These are phyloP conservation scores for Oxyria digyna DNA, from an alignment of 148 eudicot genomes.

Conservation along the genomic window DNA sequence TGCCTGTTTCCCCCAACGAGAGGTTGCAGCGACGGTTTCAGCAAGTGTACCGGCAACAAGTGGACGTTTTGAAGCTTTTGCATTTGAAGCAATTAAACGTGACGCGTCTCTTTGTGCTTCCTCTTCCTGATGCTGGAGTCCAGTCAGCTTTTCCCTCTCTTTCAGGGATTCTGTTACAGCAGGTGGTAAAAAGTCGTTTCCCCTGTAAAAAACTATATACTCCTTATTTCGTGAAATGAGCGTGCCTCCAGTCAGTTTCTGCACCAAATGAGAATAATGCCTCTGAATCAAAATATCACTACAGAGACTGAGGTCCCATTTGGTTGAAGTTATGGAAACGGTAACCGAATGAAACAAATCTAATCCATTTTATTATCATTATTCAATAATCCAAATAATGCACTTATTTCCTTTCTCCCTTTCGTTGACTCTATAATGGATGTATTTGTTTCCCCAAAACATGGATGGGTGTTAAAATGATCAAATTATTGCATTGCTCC, in stretches of 20 bases:
- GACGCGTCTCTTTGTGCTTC: slow-evolving; percentile 42
- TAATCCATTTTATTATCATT: too few relatives aligned
- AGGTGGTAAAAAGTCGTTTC: slow-evolving; percentile 89
- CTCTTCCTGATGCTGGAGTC: slow-evolving; percentile 58
- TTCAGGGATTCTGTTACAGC: slow-evolving; percentile 40
- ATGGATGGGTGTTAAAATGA: too few relatives aligned
- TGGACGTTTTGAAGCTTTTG: slow-evolving; percentile 26
- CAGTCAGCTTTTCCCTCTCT: slow-evolving; percentile 48
- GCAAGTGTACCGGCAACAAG: slow-evolving; percentile 91
- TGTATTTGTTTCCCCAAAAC: too few relatives aligned
- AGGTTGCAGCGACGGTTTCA: slow-evolving; percentile 83
- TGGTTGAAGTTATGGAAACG: too few relatives aligned
- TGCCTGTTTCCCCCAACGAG: slow-evolving; percentile 73
- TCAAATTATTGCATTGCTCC: too few relatives aligned
- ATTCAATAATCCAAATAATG: too few relatives aligned
- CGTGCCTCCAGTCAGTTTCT: slow-evolving; percentile 86
- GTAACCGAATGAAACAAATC: too few relatives aligned
- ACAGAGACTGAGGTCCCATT: not conserved
- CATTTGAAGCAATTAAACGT: slow-evolving; percentile 19
- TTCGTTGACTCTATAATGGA: too few relatives aligned
- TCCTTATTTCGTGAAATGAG: slow-evolving; percentile 87
- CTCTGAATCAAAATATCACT: not conserved
- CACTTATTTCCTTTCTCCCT: too few relatives aligned
- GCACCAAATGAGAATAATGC: slow-evolving; percentile 13
- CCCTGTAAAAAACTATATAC: slow-evolving; percentile 82